Percentiles rank a stretch among this genome's conserved stretches.
Evolutionary conservation across 2,329 filamentous ascomycete genomes (phyloP).

Genomic region (Ceratocystis ficicola): DNA sequence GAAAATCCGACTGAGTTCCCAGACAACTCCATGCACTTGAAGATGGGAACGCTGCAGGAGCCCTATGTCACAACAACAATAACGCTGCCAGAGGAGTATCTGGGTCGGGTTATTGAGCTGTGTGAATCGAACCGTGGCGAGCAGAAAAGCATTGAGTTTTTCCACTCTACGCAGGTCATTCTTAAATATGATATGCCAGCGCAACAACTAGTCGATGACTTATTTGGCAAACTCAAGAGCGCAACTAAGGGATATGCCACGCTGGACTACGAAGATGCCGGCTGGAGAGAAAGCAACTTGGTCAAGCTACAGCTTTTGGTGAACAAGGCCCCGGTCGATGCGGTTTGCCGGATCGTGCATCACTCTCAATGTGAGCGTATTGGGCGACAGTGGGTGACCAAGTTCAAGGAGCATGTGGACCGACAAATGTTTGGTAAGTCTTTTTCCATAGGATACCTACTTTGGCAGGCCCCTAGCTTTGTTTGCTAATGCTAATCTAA

Average conservation of each 20-base stretch:
- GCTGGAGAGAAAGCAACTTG: slow-evolving; percentile 67
- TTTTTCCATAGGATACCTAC: neutral
- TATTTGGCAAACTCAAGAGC: slow-evolving; percentile 93
- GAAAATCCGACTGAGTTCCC: slow-evolving; percentile 84
- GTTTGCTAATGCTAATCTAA: neutral
- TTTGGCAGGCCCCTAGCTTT: slow-evolving; percentile 4
- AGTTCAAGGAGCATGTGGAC: slow-evolving; percentile 95
- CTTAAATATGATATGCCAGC: slow-evolving; percentile 83
- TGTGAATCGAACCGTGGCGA: slow-evolving; percentile 82
- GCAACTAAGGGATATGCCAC: slow-evolving; percentile 90
- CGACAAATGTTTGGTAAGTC: slow-evolving; percentile 70
- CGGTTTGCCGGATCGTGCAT: slow-evolving; percentile 83
- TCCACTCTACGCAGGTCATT: slow-evolving; percentile 84
- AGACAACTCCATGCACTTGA: slow-evolving; percentile 29
- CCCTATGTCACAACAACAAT: slow-evolving; percentile 65
- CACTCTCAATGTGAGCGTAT: slow-evolving; percentile 66
- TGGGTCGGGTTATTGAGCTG: slow-evolving; percentile 87
- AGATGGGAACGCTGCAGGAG: slow-evolving; percentile 38
- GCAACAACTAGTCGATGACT: slow-evolving; percentile 83
- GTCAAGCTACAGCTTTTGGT: slow-evolving; percentile 86
- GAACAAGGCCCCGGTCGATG: slow-evolving; percentile 87
- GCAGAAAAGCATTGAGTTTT: slow-evolving; percentile 81
- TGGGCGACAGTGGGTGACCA: slow-evolving; percentile 77
- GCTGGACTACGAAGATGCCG: slow-evolving; percentile 91
- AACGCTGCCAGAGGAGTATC: slow-evolving; percentile 84